Base-by-base conservation (phyloP, 441 rosid species). In the Populus tomentosa region DNA sequence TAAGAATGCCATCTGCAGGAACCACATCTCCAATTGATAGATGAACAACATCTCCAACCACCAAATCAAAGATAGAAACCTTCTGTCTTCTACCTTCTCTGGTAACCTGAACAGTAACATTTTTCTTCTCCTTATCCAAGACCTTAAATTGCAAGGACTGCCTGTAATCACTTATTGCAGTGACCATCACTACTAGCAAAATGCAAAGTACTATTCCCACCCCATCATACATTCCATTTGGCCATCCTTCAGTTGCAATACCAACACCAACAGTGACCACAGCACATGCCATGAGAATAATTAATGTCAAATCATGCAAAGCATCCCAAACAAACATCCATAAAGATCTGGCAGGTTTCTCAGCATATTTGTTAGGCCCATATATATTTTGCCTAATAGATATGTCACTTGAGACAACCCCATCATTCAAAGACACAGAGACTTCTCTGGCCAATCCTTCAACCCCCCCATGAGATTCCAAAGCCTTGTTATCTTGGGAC, bases 201-300 rank as follows among this genome's bases (percentile, higher is more conserved):
- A 89, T 76, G 66, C 88, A 85, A 33, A 89, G 75, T 28, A 85
- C 69, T 42, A 89, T 89, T 71, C 91, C 89, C 0, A 86, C 83
- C 0, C 91, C 93, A 59, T 89, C 91, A 23, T 87, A 89, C 91
- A 88, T 84, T 3, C 93, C 93, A 5, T 81, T 80, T 23, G 85
- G 80, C 67, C 75, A 59, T 2, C 91, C 89, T 64, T 86, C 84
- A n/a, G 85, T 85, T 56, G 88, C 87, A 80, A 89, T 84, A 1
- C 88, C 89, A 20, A 87, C 85, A 6, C 50, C 87, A 1, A 89
- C 69, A 63, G 92, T 83, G 42, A 85, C 70, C 10, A 83, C 82
- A 50, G 91, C 89, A 77, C 90, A 86, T 6, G 64, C 82, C 62
- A 89, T 40, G 13, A 86, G 86, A 18, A 88, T 81, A 56, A 88